Evolutionary conservation across 2,329 filamentous ascomycete species (phyloP), one percentile per base, ranked within the genome.

Genomic region (Pseudocercospora eumusae): DNA sequence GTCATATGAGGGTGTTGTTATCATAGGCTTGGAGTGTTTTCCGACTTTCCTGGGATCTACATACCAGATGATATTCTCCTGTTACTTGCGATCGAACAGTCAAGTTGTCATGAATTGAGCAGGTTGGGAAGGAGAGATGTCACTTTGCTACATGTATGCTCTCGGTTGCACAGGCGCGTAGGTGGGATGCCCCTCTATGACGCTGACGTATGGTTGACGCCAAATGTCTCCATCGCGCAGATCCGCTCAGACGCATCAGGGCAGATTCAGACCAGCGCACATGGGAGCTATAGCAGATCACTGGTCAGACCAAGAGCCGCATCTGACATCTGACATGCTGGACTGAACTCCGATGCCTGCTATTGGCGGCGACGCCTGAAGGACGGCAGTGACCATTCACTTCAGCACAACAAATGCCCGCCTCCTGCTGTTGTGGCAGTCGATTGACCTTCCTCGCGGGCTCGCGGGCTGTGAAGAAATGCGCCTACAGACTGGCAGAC

Each of bases 81-180:
- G 5, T 15, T 42, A 20, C 10, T 33, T 20, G 52, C n/a, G 40
- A 40, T 54, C 9, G 31, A 21, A 44, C 27, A 31, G 47, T 63
- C 61, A 63, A 63, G 61, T 57, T 57, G 61, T 63, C 61, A 63
- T 60, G 52, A 54, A 54, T 10, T 18, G 52, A 54, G 23, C 52
- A 54, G 52, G 40, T 13, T 33, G 52, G 31, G 40, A 33, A 54
- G 52, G 52, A 40, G 52, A 23, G 52, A 18, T 15, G 52, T 54
- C 52, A 28, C 10, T 52, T 52, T 52, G 25, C 9, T 50, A n/a
- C n/a, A n/a, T n/a, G n/a, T 50, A 23, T 50, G 20, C 27, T 23
- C 45, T 50, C 45, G 45, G 45, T 28, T 52, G 47, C n/a, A n/a
- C n/a, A n/a, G n/a, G n/a, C n/a, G 25, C 44, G 44, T 47, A 18